Evolutionary conservation across 1,284 basidiomycete genomes (phyloP).

Genomic region (Cryptococcus amylolentus): DNA sequence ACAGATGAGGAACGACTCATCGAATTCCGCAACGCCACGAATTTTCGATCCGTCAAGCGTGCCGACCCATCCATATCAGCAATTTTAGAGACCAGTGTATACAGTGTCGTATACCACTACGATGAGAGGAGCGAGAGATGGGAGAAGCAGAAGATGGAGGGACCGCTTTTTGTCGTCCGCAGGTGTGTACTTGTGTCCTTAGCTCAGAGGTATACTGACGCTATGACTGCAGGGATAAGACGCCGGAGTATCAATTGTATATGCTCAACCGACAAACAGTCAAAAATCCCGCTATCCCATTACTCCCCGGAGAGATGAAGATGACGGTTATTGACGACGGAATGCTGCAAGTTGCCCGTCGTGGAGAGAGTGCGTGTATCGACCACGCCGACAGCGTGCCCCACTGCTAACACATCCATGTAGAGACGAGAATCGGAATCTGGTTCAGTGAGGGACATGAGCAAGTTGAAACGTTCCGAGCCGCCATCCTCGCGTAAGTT

Average conservation of each 20-base stretch:
- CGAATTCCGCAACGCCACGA: constrained; percentile 25
- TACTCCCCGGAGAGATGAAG: constrained; percentile 44
- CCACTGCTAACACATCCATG: not conserved
- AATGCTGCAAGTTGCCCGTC: constrained; percentile 40
- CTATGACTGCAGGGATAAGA: constrained; percentile 16
- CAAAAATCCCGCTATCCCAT: constrained; percentile 39
- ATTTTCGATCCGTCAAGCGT: constrained; percentile 38
- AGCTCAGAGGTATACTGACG: not conserved
- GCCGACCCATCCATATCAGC: constrained; percentile 34
- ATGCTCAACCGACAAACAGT: constrained; percentile 42
- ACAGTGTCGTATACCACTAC: constrained; percentile 41
- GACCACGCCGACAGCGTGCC: not conserved
- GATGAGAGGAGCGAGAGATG: constrained; percentile 31
- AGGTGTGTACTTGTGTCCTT: constrained; percentile 22
- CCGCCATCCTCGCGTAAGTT: constrained; percentile 30
- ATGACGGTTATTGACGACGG: constrained; percentile 29
- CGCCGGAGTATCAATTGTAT: constrained; percentile 41
- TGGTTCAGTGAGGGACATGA: constrained; percentile 40
- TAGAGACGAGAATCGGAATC: constrained; percentile 27
- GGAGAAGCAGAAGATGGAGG: constrained; percentile 47
- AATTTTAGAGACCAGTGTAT: constrained; percentile 39
- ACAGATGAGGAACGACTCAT: constrained; percentile 12
- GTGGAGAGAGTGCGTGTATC: constrained; percentile 39
- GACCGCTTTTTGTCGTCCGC: constrained; percentile 40
- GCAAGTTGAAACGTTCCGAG: constrained; percentile 27